Evolutionary conservation across 2,329 filamentous ascomycete genomes (phyloP).

Genomic region (Trichoderma afroharzianum): DNA sequence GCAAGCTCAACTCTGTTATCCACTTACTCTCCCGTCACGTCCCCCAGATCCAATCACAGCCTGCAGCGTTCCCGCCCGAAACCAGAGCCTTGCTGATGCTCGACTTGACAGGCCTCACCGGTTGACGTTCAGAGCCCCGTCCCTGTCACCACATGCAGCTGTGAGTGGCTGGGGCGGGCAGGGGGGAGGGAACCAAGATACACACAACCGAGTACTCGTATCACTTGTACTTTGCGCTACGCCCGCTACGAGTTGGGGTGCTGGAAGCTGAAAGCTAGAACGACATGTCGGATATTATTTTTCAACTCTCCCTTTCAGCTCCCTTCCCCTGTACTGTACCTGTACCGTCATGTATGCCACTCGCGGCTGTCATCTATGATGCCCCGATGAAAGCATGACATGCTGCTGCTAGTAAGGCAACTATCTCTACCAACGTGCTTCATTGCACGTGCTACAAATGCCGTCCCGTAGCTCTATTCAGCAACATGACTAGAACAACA

Average conservation of each 20-base stretch:
- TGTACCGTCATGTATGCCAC: background rate
- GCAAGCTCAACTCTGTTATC: slow-evolving; percentile 3
- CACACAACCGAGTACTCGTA: background rate
- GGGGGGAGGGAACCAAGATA: slow-evolving; percentile 3
- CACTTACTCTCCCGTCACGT: background rate
- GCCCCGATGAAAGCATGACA: slow-evolving; percentile 1
- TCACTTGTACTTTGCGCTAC: background rate
- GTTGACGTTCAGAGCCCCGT: slow-evolving; percentile 16
- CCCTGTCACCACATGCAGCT: slow-evolving; percentile 1
- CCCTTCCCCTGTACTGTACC: background rate
- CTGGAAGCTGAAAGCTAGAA: background rate
- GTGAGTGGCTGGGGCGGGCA: background rate
- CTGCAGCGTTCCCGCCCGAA: slow-evolving; percentile 1
- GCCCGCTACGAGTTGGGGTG: background rate
- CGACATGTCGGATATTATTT: slow-evolving; percentile 2
- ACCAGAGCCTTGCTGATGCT: slow-evolving; percentile 14
- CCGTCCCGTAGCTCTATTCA: background rate
- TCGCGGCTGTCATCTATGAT: background rate
- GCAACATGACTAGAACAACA: background rate
- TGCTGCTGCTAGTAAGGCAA: background rate
- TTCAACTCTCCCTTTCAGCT: background rate
- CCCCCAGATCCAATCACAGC: slow-evolving; percentile 9
- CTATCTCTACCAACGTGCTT: background rate
- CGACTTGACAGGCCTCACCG: slow-evolving; percentile 10
- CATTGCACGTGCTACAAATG: slow-evolving; percentile 3